phyloP scores from a whole-genome alignment of 2,329 filamentous ascomycete species.

The Phaeoacremonium minimum region DNA sequence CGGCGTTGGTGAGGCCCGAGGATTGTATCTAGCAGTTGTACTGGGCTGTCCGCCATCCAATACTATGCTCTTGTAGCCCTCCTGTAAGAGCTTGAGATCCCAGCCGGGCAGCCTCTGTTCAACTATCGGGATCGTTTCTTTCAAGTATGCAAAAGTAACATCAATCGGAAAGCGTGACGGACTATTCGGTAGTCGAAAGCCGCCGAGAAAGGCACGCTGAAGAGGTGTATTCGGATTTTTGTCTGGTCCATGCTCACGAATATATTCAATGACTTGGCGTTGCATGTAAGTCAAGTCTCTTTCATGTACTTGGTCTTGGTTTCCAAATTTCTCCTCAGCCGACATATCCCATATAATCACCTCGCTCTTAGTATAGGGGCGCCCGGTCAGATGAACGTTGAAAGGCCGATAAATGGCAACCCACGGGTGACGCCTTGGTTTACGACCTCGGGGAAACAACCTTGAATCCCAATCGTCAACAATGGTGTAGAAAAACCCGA shows the following conservation, averaged over 20 bases:
- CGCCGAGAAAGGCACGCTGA: conserved; percentile 40
- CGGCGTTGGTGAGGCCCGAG: too few relatives aligned
- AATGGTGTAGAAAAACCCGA: conserved; percentile 47
- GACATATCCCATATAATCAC: conserved; percentile 51
- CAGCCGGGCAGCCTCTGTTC: too few relatives aligned
- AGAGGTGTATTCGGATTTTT: conserved; percentile 29
- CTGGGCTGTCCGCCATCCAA: too few relatives aligned
- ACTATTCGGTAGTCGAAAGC: conserved; percentile 17
- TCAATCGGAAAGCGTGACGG: conserved; percentile 31
- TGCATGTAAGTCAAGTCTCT: conserved; percentile 41
- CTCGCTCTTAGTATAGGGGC: conserved; percentile 30
- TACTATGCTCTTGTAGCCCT: too few relatives aligned
- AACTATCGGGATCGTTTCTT: conserved; percentile 23
- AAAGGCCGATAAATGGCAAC: conserved; percentile 41
- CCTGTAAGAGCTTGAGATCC: too few relatives aligned
- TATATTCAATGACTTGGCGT: conserved; percentile 31
- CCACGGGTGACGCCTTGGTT: conserved; percentile 41
- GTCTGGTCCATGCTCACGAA: conserved; percentile 21
- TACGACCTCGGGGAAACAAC: conserved; percentile 9
- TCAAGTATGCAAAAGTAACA: conserved; percentile 32
- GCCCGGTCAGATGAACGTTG: conserved; percentile 23
- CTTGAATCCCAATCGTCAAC: conserved; percentile 28
- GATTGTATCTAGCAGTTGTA: too few relatives aligned
- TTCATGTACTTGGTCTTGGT: conserved; percentile 14
- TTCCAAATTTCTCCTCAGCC: conserved; percentile 18